Evolutionary conservation across 192 early-diverging fungal genomes (phyloP).

Genomic region (Coemansia sp.): DNA sequence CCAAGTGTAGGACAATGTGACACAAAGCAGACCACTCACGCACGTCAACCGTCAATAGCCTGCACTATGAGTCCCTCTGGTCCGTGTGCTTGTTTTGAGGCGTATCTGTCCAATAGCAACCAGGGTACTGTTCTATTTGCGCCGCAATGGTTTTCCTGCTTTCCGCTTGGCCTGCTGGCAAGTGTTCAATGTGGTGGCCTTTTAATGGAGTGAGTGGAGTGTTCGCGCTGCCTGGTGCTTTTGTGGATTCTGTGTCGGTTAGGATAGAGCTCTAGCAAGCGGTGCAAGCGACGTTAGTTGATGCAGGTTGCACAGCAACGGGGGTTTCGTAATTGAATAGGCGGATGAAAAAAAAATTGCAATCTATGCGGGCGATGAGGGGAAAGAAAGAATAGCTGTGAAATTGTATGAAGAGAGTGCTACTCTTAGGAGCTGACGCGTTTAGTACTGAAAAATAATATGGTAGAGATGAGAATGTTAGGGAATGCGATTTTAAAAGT

Average conservation of each 20-base stretch:
- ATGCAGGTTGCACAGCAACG: slow-evolving; percentile 3
- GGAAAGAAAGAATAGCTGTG: not conserved
- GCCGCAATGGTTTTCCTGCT: too few relatives aligned
- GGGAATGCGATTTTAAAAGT: not conserved
- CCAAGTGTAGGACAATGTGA: not conserved
- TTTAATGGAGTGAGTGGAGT: too few relatives aligned
- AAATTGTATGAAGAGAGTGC: not conserved
- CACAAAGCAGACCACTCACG: slow-evolving; percentile 1
- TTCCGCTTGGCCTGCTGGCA: too few relatives aligned
- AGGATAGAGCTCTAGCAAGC: not conserved
- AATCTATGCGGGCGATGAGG: not conserved
- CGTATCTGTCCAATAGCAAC: not conserved
- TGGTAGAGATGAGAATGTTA: not conserved
- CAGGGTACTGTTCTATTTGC: too few relatives aligned
- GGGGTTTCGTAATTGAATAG: not conserved
- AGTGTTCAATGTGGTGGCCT: too few relatives aligned
- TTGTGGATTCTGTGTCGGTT: too few relatives aligned
- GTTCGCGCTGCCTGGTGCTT: too few relatives aligned
- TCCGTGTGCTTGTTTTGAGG: not conserved
- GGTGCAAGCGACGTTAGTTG: not conserved
- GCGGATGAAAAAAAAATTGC: not conserved
- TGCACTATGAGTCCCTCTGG: not conserved
- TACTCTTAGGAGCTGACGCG: not conserved
- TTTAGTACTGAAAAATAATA: not conserved
- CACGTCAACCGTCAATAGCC: not conserved